phyloP scores from a whole-genome alignment of 2,329 filamentous ascomycete genomes.

The Aspergillus persii region DNA sequence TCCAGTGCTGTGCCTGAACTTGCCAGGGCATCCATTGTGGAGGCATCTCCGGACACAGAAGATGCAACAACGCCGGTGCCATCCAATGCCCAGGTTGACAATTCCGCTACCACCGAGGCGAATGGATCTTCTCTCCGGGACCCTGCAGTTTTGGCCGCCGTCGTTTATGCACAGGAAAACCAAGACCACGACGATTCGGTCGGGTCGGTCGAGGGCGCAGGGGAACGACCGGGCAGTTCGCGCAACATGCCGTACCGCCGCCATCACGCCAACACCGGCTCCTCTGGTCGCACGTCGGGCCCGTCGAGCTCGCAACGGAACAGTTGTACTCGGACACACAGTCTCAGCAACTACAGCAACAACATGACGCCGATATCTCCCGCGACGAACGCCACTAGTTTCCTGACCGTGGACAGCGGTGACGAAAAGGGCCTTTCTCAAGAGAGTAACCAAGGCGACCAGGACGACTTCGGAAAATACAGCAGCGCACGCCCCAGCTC shows the following conservation, averaged over 20 bases:
- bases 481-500: conserved; percentile 30
- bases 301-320: conserved; percentile 36
- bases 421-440: conserved; percentile 36
- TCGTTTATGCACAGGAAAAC: conserved; percentile 23
- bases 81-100: conserved; percentile 8
- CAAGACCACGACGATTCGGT: conserved; percentile 11
- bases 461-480: conserved; percentile 29
- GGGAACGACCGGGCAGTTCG: conserved; percentile 29
- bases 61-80: conserved; percentile 6
- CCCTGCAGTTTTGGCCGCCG: conserved; percentile 29
- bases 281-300: conserved; percentile 34
- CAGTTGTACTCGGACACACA: conserved; percentile 41
- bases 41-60: conserved; percentile 13
- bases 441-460: conserved; percentile 30
- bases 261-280: conserved; percentile 34
- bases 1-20: conserved; percentile 31
- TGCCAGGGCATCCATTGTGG: conserved; percentile 24
- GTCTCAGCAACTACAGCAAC: conserved; percentile 43
- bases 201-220: conserved; percentile 11
- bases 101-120: conserved; percentile 9
- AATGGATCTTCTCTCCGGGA: conserved; percentile 20
- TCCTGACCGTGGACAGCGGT: conserved; percentile 41
- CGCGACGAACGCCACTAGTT: conserved; percentile 46
- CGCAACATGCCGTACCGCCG: conserved; percentile 26
- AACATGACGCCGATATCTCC: conserved; percentile 43